A percentile compares a stretch with the other conserved stretches of the same genome.
Conservation (phyloP, 108 stramenopile genomes). For the Skeletonema tropicum region DNA sequence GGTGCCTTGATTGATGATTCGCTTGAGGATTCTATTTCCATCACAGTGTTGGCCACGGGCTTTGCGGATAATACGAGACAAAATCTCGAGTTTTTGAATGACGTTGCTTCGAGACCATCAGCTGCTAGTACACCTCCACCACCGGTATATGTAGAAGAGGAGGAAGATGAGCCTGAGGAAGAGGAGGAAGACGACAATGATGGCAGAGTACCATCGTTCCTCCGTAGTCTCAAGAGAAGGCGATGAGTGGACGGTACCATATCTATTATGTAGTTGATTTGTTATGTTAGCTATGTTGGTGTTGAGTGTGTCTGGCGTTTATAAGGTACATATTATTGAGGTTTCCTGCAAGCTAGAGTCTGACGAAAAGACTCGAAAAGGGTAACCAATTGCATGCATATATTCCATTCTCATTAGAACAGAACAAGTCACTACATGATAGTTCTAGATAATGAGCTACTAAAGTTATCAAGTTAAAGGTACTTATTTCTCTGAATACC, state of each 20-base stretch:
- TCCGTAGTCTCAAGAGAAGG: constrained; percentile 39
- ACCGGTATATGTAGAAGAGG: constrained; percentile 10
- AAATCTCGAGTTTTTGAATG: constrained; percentile 46
- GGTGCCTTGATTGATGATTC: constrained; percentile 91
- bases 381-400: constrained; percentile 1
- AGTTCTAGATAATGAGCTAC: background rate
- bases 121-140: constrained; percentile 5
- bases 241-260: constrained; percentile 13
- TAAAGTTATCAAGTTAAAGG: background rate
- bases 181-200: constrained; percentile 20
- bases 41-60: constrained; percentile 92
- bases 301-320: background rate
- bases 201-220: constrained; percentile 42
- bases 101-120: constrained; percentile 27
- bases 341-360: background rate
- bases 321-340: constrained; percentile 8
- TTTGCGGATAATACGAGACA: constrained; percentile 50
- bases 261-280: background rate
- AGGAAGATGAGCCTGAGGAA: constrained; percentile 19
- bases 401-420: background rate
- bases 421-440: background rate
- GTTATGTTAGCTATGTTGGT: background rate
- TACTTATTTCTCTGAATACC: background rate
- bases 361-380: background rate
- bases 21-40: constrained; percentile 84